phyloP scores from a whole-genome alignment of 2,329 filamentous ascomycete genomes.

The Aspergillus eucalypticola region DNA sequence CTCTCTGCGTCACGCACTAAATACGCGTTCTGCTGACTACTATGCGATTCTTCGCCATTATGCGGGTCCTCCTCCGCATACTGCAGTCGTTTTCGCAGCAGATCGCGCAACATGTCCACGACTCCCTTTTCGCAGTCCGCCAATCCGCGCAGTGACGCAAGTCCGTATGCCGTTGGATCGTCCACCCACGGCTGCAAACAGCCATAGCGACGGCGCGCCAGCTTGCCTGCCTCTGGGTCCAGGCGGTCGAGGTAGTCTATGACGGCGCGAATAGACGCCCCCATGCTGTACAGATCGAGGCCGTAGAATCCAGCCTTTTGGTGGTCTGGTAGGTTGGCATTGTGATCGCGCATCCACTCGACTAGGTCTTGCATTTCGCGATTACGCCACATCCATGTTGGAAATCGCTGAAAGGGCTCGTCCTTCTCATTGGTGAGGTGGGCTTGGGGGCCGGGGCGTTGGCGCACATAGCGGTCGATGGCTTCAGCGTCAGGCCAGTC shows the following conservation, averaged over 20 bases:
- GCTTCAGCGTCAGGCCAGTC: conserved; percentile 58
- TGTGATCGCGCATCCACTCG: conserved; percentile 54
- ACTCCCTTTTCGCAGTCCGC: conserved; percentile 50
- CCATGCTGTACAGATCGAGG: conserved; percentile 55
- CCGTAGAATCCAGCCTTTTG: conserved; percentile 50
- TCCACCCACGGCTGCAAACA: conserved; percentile 53
- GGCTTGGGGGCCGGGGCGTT: conserved; percentile 42
- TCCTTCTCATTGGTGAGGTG: conserved; percentile 28
- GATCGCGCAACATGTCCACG: conserved; percentile 47
- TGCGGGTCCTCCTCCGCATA: conserved; percentile 34
- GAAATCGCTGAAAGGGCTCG: conserved; percentile 52
- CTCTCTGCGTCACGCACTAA: conserved; percentile 52
- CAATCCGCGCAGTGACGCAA: conserved; percentile 44
- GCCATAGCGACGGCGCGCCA: conserved; percentile 49
- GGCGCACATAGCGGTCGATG: conserved; percentile 54
- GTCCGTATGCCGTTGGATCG: conserved; percentile 52
- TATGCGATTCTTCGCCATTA: conserved; percentile 52
- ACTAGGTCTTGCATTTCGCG: conserved; percentile 53
- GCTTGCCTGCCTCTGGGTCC: conserved; percentile 46
- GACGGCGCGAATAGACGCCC: conserved; percentile 48
- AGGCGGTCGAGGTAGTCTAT: conserved; percentile 51
- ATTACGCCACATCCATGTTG: conserved; percentile 60
- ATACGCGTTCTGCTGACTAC: conserved; percentile 54
- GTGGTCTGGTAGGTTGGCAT: conserved; percentile 34
- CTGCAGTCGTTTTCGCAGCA: conserved; percentile 47